Evolutionary conservation across 2,329 filamentous ascomycete species (phyloP).

Genomic region (Scedosporium apiospermum): DNA sequence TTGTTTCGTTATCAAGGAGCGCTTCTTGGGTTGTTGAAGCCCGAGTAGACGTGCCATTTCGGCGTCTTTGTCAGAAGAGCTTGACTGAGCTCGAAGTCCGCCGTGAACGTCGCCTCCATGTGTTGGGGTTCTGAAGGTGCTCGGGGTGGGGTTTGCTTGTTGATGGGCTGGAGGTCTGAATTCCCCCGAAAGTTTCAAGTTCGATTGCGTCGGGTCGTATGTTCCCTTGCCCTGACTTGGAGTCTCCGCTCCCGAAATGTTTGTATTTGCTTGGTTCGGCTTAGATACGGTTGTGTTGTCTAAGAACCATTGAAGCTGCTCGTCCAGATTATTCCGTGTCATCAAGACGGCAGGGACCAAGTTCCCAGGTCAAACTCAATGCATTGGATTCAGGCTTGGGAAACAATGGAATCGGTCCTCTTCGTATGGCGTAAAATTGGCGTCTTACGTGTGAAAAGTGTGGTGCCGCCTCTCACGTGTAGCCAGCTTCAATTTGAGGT

Average conservation of each 20-base stretch:
- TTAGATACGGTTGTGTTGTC: constrained; percentile 1
- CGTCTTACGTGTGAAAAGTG: not conserved
- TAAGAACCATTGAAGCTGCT: constrained; percentile 5
- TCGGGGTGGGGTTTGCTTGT: not conserved
- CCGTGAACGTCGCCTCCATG: not conserved
- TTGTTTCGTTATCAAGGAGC: not conserved
- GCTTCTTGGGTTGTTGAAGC: not conserved
- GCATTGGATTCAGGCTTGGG: not conserved
- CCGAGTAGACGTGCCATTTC: not conserved
- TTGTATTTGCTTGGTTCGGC: not conserved
- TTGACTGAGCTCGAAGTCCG: not conserved
- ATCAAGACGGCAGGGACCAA: constrained; percentile 5
- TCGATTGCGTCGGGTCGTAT: not conserved
- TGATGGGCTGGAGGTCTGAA: not conserved
- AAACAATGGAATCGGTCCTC: not conserved
- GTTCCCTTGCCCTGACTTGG: not conserved
- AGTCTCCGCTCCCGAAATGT: not conserved
- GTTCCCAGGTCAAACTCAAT: not conserved
- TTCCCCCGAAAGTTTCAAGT: not conserved
- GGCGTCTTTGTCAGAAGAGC: not conserved
- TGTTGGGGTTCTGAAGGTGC: not conserved
- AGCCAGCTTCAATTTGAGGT: not conserved
- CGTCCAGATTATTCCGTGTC: constrained; percentile 8
- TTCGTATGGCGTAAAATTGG: not conserved
- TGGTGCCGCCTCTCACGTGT: not conserved